Evolutionary conservation across 768 basidiomycete genomes (phyloP).

Genomic region (Termitomyces heimii): DNA sequence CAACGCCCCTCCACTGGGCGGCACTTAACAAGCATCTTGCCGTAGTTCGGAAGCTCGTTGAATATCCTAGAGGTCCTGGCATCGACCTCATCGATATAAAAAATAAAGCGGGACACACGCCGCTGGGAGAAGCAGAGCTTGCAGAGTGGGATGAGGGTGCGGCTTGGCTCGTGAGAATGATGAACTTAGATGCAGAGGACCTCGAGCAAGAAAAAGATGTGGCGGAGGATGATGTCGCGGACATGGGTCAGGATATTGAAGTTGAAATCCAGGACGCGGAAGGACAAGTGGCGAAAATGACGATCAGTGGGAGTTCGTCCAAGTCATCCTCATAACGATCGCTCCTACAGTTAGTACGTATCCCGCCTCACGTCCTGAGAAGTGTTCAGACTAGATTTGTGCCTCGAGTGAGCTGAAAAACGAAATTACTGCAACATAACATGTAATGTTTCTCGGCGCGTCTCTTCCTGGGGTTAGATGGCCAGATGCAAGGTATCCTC

Average conservation of each 20-base stretch:
- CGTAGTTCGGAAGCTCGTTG: slow-evolving; percentile 53
- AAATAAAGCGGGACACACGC: slow-evolving; percentile 66
- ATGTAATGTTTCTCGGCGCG: neutral
- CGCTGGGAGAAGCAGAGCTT: slow-evolving; percentile 78
- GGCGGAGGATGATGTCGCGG: slow-evolving; percentile 29
- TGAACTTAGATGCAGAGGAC: slow-evolving; percentile 57
- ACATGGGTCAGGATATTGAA: slow-evolving; percentile 41
- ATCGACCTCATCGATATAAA: slow-evolving; percentile 68
- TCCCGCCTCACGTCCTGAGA: neutral
- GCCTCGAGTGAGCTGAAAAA: no score
- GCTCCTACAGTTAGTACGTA: neutral
- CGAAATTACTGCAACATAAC: neutral
- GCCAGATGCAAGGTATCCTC: no score
- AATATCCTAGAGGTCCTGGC: slow-evolving; percentile 52
- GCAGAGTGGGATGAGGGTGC: slow-evolving; percentile 83
- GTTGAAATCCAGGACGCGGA: slow-evolving; percentile 72
- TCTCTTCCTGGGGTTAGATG: neutral
- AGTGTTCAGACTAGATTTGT: neutral
- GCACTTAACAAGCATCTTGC: slow-evolving; percentile 75
- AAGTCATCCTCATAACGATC: neutral
- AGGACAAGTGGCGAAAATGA: slow-evolving; percentile 63
- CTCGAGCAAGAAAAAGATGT: slow-evolving; percentile 27
- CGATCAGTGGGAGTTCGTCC: slow-evolving; percentile 27
- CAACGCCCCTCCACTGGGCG: slow-evolving; percentile 90
- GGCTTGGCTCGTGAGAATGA: slow-evolving; percentile 74